Conservation (phyloP, 208 protist genomes). For the Naegleria gruberi region DNA sequence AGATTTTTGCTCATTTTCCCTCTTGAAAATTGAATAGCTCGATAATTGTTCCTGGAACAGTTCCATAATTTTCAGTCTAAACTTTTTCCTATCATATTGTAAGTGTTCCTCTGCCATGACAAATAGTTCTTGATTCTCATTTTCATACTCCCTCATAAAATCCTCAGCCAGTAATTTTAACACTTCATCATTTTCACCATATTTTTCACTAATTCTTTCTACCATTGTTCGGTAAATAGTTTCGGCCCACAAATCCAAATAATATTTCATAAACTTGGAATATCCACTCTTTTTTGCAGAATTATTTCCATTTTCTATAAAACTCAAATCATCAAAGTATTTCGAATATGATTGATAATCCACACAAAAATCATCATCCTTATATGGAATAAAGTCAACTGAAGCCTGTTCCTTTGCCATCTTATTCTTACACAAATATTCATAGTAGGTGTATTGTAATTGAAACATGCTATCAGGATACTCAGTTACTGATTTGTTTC, state of each 20-base stretch:
- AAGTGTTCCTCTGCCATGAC: not conserved
- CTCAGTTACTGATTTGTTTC: too few relatives aligned
- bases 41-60: not conserved
- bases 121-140: not conserved
- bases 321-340: not conserved
- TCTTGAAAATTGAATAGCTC: not conserved
- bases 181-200: not conserved
- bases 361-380: not conserved
- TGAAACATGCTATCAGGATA: too few relatives aligned
- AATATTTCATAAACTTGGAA: not conserved
- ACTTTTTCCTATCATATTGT: not conserved
- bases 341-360: not conserved
- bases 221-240: not conserved
- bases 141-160: not conserved
- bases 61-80: not conserved
- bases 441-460: not conserved
- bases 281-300: not conserved
- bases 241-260: not conserved
- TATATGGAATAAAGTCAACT: not conserved
- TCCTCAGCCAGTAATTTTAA: not conserved
- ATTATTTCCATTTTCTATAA: not conserved
- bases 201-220: not conserved
- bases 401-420: not conserved
- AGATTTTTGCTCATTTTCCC: not conserved
- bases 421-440: not conserved